Evolutionary conservation across 495 filamentous ascomycete species (phyloP), one percentile per base, ranked within the genome.

Genomic region (Tuber melanosporum): DNA sequence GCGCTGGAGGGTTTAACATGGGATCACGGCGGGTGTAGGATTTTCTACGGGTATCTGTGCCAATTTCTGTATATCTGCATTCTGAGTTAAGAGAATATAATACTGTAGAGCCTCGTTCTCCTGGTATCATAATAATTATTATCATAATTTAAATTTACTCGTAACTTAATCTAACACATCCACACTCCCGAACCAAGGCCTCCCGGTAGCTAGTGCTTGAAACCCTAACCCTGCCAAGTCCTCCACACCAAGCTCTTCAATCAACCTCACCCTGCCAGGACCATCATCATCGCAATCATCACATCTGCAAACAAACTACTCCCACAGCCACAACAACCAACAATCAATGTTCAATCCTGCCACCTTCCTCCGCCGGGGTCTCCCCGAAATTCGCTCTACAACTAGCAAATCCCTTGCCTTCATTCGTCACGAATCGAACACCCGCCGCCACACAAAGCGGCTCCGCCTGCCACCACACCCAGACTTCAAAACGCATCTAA

Each of bases 401-500:
- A 42, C 19, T 49, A 32, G 49, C n/a, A 17, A 9, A 15, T 47
- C 73, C 32, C 70, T 74, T 41, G 47, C 26, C 45, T 76, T 77
- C 73, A 26, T 76, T 69, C 82, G 82, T 3, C 66, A 80, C 71
- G 70, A 81, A 62, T 77, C 82, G 49, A 77, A 72, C 72, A 42
- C 82, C 43, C 82, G 82, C 15, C 82, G 82, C 7, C 75, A 52
- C 45, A 83, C 82, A 20, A 83, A 83, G 52, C 43, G 32, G 17
- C 82, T 83, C 17, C 82, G 77, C 14, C 73, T 82, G 3, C 79
- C 57, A 22, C 79, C 82, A 7, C 82, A 81, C 70, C 39, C 73
- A 1, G 79, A 75, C 70, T 82, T 82, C 44, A 87, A 89, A 17
- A 91, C 92, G 74, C 95, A 93, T 85, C 86, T 88, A 73, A 79